These are phyloP conservation scores for Saussurea involucrata DNA, from an alignment of 129 eudicot genomes.

Conservation along the genomic window DNA sequence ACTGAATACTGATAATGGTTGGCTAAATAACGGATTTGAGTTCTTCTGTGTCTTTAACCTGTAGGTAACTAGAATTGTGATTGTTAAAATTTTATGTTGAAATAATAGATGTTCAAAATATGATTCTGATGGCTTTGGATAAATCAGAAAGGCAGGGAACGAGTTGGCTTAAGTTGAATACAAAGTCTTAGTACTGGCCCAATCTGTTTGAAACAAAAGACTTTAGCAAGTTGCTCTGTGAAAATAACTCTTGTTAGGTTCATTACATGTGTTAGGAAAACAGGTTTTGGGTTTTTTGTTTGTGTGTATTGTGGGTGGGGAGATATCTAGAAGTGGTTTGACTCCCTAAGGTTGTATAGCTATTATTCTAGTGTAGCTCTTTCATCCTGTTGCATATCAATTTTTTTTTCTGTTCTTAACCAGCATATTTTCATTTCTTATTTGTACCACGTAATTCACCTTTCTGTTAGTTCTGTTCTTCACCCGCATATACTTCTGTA, in stretches of 20 bases:
- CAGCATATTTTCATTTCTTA: neutral
- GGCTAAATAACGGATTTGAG: neutral
- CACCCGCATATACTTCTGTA: neutral
- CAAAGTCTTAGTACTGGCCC: neutral
- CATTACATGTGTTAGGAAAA: neutral
- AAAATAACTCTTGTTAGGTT: neutral
- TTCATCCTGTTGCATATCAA: neutral
- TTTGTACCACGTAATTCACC: neutral
- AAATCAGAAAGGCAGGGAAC: neutral
- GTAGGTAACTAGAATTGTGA: neutral
- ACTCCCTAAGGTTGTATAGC: neutral
- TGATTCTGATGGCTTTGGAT: conserved; percentile 10
- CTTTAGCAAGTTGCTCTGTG: neutral
- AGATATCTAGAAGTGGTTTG: neutral
- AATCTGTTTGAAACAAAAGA: neutral
- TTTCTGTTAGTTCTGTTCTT: neutral
- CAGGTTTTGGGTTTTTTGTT: neutral
- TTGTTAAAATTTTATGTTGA: neutral
- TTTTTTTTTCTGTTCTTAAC: neutral
- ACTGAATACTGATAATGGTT: neutral
- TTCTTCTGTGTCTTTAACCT: neutral
- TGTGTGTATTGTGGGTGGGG: neutral
- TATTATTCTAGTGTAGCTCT: neutral
- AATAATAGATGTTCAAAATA: neutral
- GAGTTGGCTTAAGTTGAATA: neutral